Evolutionary conservation across 148 eudicot genomes (phyloP), one percentile per base, ranked within the genome.

Genomic region (Chenopodium album): DNA sequence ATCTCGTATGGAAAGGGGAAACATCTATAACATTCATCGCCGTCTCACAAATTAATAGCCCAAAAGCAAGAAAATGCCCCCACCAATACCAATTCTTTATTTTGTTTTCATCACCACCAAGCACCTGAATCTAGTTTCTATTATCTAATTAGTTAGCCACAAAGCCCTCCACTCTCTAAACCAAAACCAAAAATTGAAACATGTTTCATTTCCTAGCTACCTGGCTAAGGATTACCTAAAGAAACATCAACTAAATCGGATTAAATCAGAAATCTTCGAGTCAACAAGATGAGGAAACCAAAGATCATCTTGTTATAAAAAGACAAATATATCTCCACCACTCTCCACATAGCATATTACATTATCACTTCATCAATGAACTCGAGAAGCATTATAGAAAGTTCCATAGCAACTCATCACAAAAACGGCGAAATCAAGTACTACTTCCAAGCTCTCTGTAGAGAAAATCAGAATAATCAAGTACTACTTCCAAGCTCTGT

Each of bases 161-260:
- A 74, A 14, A 26, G 22, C 14, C 52, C 60, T 66, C 32, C 74
- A 31, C 31, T 64, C 77, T 73, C 64, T 17, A 12, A 46, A 63
- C 71, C 75, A 56, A 60, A 44, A 4, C 69, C 59, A 76, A 9
- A 47, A 37, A 47, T 77, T 62, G 44, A 32, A 80, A 70, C 50
- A 44, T 67, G 72, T 60, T 66, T 75, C 34, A 67, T 29, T 19
- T 60, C 81, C 47, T 37, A 70, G 73, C 13, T 47, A 73, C 28
- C 23, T 22, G 72, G 66, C 19, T 68, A 76, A 37, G 31, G 52
- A 26, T 73, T 75, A 37, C 46, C 70, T 23, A 9, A 77, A 52
- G 56, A 10, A 52, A 52, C 62, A 56, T 17, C 62, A n/a, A 31
- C 65, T 62, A 11, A 71, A 64, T n/a, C 29, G 44, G 54, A 19